Evolutionary conservation across 1,139 yeast genomes (phyloP), one percentile per base, ranked within the genome.

Genomic region (Geotrichum fermentans): DNA sequence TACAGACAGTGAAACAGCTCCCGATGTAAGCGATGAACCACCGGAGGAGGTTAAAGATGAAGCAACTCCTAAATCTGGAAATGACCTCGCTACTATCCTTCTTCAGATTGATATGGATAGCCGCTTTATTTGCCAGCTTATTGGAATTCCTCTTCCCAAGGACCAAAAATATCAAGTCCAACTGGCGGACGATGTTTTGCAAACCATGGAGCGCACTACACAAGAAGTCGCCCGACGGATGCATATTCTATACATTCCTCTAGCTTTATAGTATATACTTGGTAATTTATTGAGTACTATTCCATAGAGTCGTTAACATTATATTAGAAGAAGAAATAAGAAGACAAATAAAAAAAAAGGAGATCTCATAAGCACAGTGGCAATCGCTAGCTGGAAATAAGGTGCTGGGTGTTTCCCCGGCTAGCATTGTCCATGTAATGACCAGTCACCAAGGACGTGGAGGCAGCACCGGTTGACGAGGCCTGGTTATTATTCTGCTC

Each of bases 191-290:
- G 36, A 17, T 18, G 34, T 14, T 14, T 28, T 36, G 4, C 28
- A 14, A 21, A 35, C 14, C 14, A 33, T 26, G 45, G 46, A 43
- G n/a, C 26, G 20, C 28, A 8, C 41, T 8, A n/a, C 36, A 3
- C 36, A 3, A 16, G 46, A 43, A 5, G 34, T 35, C 5, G 50
- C 43, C 21, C 42, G 43, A 16, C 37, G 48, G 6, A 50, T 50
- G 8, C 38, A 50, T 11, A 28, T 50, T 7, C 20, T 50, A 20
- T 50, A 50, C 39, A 36, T 47, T 16, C 53, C 53, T 14, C 32
- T 50, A 14, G 48, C 50, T 20, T 28, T 43, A 13, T 50, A 34
- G 37, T 14, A 16, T 5, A 30, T 30, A 30, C 14, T 13, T 6
- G 14, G 20, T 41, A 11, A 18, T 20, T 11, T 17, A 36, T 17